Percentiles rank a stretch among this genome's conserved stretches.
These are phyloP conservation scores for Brasilioporus rufonigricans DNA, from an alignment of 768 basidiomycete genomes.

Conservation along the genomic window DNA sequence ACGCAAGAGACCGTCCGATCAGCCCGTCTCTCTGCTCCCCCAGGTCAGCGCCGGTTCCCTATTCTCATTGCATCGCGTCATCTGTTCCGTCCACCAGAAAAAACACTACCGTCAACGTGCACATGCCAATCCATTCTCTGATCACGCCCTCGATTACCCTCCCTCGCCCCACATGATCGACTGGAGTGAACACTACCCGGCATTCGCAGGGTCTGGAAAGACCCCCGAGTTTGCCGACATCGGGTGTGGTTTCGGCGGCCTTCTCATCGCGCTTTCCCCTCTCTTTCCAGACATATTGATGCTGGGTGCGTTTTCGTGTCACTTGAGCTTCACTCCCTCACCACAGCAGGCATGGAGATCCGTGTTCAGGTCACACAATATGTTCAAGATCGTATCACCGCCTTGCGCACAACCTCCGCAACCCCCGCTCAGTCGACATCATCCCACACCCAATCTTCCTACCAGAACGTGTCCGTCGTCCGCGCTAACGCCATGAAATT, in stretches of 20 bases:
- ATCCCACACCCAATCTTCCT: conserved; percentile 43
- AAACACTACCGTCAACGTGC: conserved; percentile 81
- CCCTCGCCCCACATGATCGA: conserved; percentile 70
- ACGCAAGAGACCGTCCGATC: conserved; percentile 23
- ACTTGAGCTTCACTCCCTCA: not conserved
- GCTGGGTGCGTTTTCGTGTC: conserved; percentile 63
- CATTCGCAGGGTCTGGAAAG: conserved; percentile 54
- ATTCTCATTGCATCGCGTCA: not conserved
- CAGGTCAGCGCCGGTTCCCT: conserved; percentile 38
- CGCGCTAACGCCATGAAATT: conserved; percentile 99
- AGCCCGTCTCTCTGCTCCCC: conserved; percentile 37
- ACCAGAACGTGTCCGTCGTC: conserved; percentile 89
- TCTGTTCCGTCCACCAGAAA: conserved; percentile 53
- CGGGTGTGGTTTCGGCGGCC: conserved; percentile 96
- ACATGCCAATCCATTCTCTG: conserved; percentile 85
- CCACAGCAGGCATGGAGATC: conserved; percentile 84
- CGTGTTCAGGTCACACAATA: conserved; percentile 95
- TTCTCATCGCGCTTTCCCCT: conserved; percentile 85
- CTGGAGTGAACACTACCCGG: conserved; percentile 83
- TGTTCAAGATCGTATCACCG: conserved; percentile 89
- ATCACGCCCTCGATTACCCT: conserved; percentile 88
- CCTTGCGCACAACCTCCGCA: conserved; percentile 70
- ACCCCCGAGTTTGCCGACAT: conserved; percentile 93
- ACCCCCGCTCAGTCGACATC: conserved; percentile 13
- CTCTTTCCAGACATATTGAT: conserved; percentile 90